These are phyloP conservation scores for Sporisorium exsertum DNA, from an alignment of 1,284 basidiomycete species.

Conservation along the genomic window DNA sequence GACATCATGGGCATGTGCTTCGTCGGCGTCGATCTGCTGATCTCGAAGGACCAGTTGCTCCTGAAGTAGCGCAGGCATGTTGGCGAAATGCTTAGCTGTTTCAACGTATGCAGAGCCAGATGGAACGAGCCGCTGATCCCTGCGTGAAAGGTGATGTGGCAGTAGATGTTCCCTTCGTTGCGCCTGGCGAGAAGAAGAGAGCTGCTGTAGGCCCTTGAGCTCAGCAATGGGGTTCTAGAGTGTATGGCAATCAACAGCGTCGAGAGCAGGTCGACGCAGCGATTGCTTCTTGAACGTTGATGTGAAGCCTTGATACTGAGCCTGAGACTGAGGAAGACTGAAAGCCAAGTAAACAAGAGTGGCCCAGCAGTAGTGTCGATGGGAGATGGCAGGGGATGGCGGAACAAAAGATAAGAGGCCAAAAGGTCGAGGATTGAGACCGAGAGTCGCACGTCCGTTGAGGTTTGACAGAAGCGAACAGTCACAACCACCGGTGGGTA, in stretches of 20 bases:
- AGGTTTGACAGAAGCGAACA: too few species aligned
- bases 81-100: neutral
- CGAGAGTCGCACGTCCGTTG: too few species aligned
- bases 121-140: neutral
- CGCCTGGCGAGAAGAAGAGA: neutral
- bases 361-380: too few species aligned
- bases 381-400: too few species aligned
- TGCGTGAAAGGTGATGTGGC: neutral
- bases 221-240: neutral
- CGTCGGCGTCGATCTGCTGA: slow-evolving; percentile 20
- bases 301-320: too few species aligned
- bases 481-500: too few species aligned
- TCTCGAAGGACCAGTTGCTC: slow-evolving; percentile 13
- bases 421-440: too few species aligned
- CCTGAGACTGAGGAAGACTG: neutral
- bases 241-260: neutral
- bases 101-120: neutral
- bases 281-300: neutral
- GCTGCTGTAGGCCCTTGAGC: neutral
- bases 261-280: neutral
- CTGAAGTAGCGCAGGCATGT: slow-evolving; percentile 39
- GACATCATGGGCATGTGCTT: slow-evolving; percentile 14
- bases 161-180: neutral
- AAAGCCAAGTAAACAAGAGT: neutral
- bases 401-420: too few species aligned